A percentile compares a stretch with the other conserved stretches of the same genome.
phyloP scores from a whole-genome alignment of 306 rosid genomes.

The Medicago ruthenica region DNA sequence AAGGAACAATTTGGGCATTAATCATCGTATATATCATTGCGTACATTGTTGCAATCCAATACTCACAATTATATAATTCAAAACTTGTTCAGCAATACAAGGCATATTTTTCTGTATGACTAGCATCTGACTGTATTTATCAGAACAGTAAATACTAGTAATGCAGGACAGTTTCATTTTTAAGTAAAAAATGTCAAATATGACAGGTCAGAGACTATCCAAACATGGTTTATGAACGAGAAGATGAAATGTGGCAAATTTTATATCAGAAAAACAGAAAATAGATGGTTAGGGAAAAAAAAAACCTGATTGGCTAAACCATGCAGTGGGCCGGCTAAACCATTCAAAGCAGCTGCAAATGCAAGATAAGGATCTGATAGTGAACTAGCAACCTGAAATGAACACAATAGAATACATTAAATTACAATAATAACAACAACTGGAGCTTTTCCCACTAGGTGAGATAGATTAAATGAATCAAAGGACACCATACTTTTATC shows the following conservation, averaged over 20 bases:
- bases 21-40: constrained; percentile 5
- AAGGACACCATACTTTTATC: background rate
- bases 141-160: constrained; percentile 10
- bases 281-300: background rate
- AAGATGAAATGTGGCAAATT: constrained; percentile 9
- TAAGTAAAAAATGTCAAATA: background rate
- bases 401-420: constrained; percentile 39
- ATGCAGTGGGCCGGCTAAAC: constrained; percentile 98
- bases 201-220: constrained; percentile 17
- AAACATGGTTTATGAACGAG: constrained; percentile 34
- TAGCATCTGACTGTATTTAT: constrained; percentile 8
- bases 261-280: constrained; percentile 22
- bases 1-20: constrained; percentile 3
- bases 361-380: constrained; percentile 98
- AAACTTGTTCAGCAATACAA: background rate
- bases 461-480: background rate
- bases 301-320: constrained; percentile 99
- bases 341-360: constrained; percentile 96
- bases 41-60: constrained; percentile 20
- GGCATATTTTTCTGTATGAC: background rate
- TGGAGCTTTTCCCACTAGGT: background rate
- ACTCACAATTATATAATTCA: constrained; percentile 10
- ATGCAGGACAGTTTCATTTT: constrained; percentile 13
- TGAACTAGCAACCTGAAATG: constrained; percentile 86
- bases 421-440: background rate